A percentile compares a stretch with the other conserved stretches of the same genome.
phyloP scores from a whole-genome alignment of 208 protist genomes.

The Trypanosoma caninum region DNA sequence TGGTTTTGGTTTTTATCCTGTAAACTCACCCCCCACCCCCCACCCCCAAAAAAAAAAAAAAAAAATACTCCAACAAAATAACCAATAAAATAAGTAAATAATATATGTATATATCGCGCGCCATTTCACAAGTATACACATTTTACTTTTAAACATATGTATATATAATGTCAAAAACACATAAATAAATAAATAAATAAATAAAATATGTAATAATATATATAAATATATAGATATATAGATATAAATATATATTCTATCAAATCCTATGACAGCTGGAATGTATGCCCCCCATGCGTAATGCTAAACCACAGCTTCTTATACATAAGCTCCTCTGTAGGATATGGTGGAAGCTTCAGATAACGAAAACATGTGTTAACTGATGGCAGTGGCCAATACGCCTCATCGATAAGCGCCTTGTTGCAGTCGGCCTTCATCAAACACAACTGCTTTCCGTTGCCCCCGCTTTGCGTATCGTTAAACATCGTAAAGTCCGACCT shows the following conservation, averaged over 20 bases:
- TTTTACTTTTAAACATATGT: neutral
- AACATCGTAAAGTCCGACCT: conserved; percentile 47
- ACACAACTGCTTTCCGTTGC: conserved; percentile 8
- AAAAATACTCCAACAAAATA: conserved; percentile 2
- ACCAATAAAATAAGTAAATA: neutral
- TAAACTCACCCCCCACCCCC: no score
- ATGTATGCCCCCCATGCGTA: conserved; percentile 68
- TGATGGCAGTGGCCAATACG: conserved; percentile 81
- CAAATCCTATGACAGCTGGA: conserved; percentile 73
- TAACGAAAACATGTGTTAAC: conserved; percentile 93
- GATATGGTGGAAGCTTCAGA: conserved; percentile 88
- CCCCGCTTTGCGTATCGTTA: conserved; percentile 17
- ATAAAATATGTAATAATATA: no score
- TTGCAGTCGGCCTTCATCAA: conserved; percentile 3
- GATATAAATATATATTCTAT: neutral
- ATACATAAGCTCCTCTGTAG: conserved; percentile 78
- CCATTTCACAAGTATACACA: neutral
- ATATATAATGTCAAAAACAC: neutral
- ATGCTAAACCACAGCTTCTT: conserved; percentile 83
- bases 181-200: neutral
- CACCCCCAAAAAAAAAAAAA: conserved; percentile 3
- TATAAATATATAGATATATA: neutral
- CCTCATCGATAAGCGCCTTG: conserved; percentile 19
- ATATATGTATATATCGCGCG: conserved; percentile 1
- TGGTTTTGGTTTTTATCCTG: no score